phyloP scores from a whole-genome alignment of 2,329 filamentous ascomycete genomes.

The Coniochaeta sp. region DNA sequence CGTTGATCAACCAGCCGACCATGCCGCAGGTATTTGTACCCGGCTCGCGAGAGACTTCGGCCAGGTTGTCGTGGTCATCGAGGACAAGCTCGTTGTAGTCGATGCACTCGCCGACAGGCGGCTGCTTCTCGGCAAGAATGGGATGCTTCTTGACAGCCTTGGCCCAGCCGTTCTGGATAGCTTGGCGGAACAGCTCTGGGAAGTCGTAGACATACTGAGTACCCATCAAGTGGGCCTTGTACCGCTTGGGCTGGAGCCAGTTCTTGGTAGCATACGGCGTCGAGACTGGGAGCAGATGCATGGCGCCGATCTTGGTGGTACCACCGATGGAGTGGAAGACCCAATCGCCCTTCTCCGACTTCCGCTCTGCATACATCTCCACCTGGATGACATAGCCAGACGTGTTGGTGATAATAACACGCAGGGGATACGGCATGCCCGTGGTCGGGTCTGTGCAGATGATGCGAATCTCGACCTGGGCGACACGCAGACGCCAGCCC shows the following conservation, averaged over 20 bases:
- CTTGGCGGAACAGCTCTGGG: conserved; percentile 97
- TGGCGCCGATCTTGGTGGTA: conserved; percentile 87
- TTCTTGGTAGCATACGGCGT: conserved; percentile 97
- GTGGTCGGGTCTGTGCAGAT: conserved; percentile 88
- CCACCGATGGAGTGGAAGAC: conserved; percentile 97
- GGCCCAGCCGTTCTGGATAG: conserved; percentile 90
- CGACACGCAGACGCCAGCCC: conserved; percentile 92
- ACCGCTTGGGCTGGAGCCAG: conserved; percentile 95
- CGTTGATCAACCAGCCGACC: conserved; percentile 96
- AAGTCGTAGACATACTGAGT: conserved; percentile 99
- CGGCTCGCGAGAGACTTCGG: conserved; percentile 89
- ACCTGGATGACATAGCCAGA: conserved; percentile 97
- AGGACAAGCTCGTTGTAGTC: conserved; percentile 91
- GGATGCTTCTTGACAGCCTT: conserved; percentile 69
- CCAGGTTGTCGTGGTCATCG: conserved; percentile 85
- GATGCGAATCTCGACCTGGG: conserved; percentile 95
- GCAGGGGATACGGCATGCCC: conserved; percentile 80
- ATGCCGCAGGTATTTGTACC: conserved; percentile 96
- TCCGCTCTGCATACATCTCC: conserved; percentile 95
- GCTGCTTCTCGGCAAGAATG: conserved; percentile 70
- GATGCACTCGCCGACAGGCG: conserved; percentile 81
- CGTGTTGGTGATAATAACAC: conserved; percentile 96
- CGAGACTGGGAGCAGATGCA: conserved; percentile 86
- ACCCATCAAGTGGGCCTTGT: conserved; percentile 98
- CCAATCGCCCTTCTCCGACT: conserved; percentile 97